A percentile compares a stretch with the other conserved stretches of the same genome.
These are phyloP conservation scores for Colletotrichum salicis DNA, from an alignment of 2,329 filamentous ascomycete genomes.

Conservation along the genomic window DNA sequence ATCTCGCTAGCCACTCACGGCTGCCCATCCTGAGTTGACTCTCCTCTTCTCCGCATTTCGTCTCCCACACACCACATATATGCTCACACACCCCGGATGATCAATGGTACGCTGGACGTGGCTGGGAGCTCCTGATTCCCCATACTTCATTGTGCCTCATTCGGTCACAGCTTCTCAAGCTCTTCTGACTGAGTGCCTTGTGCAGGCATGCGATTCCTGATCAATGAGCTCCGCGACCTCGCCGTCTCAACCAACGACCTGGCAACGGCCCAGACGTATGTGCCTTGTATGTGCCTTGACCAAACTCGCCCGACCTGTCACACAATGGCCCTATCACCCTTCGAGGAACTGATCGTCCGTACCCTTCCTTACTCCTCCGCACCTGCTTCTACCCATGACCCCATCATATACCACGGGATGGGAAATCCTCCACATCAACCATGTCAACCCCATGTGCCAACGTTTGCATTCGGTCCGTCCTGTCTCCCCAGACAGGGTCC, in stretches of 20 bases:
- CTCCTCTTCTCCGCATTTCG: slow-evolving; percentile 11
- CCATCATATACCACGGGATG: slow-evolving; percentile 13
- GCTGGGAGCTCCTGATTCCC: slow-evolving; percentile 3
- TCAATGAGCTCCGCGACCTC: background rate
- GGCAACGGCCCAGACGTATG: too few relatives aligned
- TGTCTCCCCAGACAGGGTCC: slow-evolving; percentile 13
- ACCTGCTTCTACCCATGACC: slow-evolving; percentile 16
- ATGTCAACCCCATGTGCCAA: slow-evolving; percentile 31
- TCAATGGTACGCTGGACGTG: slow-evolving; percentile 2
- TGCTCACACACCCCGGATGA: slow-evolving; percentile 3
- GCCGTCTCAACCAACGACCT: background rate
- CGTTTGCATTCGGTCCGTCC: slow-evolving; percentile 34
- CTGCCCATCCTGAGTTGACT: background rate
- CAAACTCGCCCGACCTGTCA: background rate
- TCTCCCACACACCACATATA: background rate
- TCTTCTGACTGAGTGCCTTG: background rate
- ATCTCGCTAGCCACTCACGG: slow-evolving; percentile 13
- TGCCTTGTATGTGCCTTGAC: background rate
- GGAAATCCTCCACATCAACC: slow-evolving; percentile 31
- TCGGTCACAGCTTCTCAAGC: background rate
- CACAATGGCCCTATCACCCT: background rate
- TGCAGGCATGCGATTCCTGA: background rate
- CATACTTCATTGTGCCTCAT: background rate
- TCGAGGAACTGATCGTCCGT: slow-evolving; percentile 19
- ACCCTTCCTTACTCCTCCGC: background rate